Conservation (phyloP, 306 rosid genomes). For the Cyclanthera cordifolia region DNA sequence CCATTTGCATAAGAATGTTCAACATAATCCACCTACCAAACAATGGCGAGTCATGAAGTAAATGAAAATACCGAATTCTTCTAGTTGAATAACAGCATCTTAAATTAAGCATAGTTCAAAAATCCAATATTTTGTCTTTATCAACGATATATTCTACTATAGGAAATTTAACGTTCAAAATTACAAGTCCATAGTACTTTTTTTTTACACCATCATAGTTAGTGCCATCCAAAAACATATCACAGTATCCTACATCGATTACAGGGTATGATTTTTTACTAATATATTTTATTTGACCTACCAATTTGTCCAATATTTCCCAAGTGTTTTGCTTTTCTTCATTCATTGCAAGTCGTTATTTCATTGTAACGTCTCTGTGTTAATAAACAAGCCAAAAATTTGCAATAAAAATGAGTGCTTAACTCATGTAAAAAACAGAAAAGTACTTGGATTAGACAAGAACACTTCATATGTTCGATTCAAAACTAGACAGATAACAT, state of each 20-base stretch:
- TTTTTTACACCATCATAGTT: background rate
- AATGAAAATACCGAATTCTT: constrained; percentile 2
- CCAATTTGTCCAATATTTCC: background rate
- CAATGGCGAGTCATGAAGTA: constrained; percentile 8
- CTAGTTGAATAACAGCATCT: background rate
- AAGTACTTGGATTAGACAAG: background rate
- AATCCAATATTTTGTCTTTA: background rate
- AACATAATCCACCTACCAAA: constrained; percentile 36
- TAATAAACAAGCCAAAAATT: background rate
- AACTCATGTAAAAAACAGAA: background rate
- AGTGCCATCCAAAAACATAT: background rate
- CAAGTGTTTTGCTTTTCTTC: background rate
- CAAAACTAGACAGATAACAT: background rate
- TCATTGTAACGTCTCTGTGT: background rate
- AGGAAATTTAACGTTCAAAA: background rate
- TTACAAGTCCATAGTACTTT: too few relatives aligned
- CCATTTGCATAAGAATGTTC: constrained; percentile 30
- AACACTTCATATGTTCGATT: background rate
- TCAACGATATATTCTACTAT: background rate
- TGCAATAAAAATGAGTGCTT: background rate
- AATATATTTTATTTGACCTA: too few relatives aligned
- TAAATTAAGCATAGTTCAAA: background rate
- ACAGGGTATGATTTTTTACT: background rate
- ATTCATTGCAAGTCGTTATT: background rate
- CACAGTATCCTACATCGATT: background rate